Percentiles rank a stretch among this genome's conserved stretches.
Evolutionary conservation across 2,329 filamentous ascomycete species (phyloP).

Genomic region (Sordariomycetes sp.): DNA sequence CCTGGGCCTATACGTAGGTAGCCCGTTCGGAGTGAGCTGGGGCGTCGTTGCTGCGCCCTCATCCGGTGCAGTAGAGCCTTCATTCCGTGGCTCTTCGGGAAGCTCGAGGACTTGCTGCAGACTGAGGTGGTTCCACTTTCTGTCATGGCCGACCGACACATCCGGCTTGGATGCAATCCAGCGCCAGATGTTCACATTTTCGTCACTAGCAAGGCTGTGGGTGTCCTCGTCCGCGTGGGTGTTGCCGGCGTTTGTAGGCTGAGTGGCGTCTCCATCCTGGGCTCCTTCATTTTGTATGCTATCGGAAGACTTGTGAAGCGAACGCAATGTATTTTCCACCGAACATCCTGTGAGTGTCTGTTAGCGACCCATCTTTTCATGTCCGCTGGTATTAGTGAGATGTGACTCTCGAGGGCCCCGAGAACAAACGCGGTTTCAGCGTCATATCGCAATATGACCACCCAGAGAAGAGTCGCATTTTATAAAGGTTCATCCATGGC

Average conservation of each 20-base stretch:
- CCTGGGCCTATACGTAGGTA: conserved; percentile 12
- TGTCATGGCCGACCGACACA: conserved; percentile 11
- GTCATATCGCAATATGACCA: not conserved
- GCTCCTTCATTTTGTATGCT: not conserved
- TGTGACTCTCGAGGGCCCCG: not conserved
- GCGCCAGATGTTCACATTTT: conserved; percentile 9
- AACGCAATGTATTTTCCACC: not conserved
- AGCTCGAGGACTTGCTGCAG: conserved; percentile 10
- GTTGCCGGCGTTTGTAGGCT: not conserved
- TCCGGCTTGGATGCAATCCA: conserved; percentile 13
- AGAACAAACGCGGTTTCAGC: not conserved
- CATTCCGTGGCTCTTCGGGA: conserved; percentile 1
- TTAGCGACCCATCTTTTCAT: not conserved
- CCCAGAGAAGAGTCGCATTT: not conserved
- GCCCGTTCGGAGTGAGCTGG: not conserved
- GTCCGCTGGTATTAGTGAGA: not conserved
- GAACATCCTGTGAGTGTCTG: conserved; percentile 1
- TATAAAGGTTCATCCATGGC: not conserved
- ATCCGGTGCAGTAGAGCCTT: not conserved
- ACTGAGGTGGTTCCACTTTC: conserved; percentile 10
- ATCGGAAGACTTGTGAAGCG: not conserved
- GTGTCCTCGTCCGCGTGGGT: not conserved
- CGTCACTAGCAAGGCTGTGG: not conserved
- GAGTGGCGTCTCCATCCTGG: not conserved
- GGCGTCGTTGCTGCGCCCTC: not conserved